Evolutionary conservation across 768 basidiomycete species (phyloP).

Genomic region (Tricholoma bakamatsutake): DNA sequence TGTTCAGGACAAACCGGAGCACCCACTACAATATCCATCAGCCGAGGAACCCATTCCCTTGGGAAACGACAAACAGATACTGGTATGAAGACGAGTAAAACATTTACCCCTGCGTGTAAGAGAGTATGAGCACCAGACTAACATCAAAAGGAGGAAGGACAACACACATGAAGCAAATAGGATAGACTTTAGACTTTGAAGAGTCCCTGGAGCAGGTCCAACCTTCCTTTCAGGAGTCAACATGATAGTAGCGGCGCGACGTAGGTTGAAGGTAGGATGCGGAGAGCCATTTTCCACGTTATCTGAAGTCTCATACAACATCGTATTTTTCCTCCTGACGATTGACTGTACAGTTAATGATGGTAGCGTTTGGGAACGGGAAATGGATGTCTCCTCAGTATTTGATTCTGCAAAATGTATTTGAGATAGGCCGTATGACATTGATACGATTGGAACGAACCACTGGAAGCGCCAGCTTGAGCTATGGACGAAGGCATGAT

Average conservation of each 20-base stretch:
- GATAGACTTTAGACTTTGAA: conserved; percentile 47
- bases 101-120: conserved; percentile 49
- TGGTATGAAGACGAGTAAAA: conserved; percentile 69
- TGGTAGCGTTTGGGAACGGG: background rate
- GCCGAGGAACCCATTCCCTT: background rate
- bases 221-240: conserved; percentile 33
- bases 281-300: background rate
- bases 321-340: background rate
- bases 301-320: background rate
- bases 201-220: conserved; percentile 37
- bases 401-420: background rate
- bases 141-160: background rate
- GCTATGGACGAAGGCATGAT: background rate
- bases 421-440: background rate
- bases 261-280: background rate
- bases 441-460: background rate
- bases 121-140: background rate
- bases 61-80: conserved; percentile 43
- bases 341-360: background rate
- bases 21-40: conserved; percentile 51
- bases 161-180: conserved; percentile 51
- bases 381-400: background rate
- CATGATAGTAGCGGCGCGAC: conserved; percentile 21
- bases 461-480: background rate
- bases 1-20: conserved; percentile 52